A percentile compares a stretch with the other conserved stretches of the same genome.
These are phyloP conservation scores for Diversispora epigaea DNA, from an alignment of 192 early-diverging fungal species.

Conservation along the genomic window DNA sequence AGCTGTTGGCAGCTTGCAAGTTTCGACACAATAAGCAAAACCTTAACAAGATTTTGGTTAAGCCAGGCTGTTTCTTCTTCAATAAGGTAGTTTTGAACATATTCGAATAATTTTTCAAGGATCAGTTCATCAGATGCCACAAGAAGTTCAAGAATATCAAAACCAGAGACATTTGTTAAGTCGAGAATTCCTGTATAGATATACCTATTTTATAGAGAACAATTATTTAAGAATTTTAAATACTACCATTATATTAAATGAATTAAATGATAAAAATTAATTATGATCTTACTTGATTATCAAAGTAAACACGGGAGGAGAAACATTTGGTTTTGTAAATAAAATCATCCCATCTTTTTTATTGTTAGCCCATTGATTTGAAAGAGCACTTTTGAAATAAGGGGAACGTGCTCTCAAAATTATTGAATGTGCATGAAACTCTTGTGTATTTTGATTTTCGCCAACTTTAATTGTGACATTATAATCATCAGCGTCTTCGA, in stretches of 20 bases:
- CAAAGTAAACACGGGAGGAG: slow-evolving; percentile 3
- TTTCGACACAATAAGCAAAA: background rate
- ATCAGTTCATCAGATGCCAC: slow-evolving; percentile 25
- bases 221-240: background rate
- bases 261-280: no score
- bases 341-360: no score
- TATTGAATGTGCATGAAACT: slow-evolving; percentile 14
- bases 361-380: no score
- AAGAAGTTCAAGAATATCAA: slow-evolving; percentile 15
- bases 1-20: background rate
- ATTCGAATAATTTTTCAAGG: background rate
- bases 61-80: background rate
- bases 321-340: no score
- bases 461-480: slow-evolving; percentile 22
- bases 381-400: no score
- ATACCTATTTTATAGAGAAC: background rate
- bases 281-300: slow-evolving; percentile 2
- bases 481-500: background rate
- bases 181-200: slow-evolving; percentile 20
- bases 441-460: background rate
- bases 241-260: background rate
- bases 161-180: background rate
- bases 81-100: slow-evolving; percentile 11
- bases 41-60: background rate
- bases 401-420: no score